Evolutionary conservation across 805 yeast genomes (phyloP).

Genomic region (Barnettozyma siamensis): DNA sequence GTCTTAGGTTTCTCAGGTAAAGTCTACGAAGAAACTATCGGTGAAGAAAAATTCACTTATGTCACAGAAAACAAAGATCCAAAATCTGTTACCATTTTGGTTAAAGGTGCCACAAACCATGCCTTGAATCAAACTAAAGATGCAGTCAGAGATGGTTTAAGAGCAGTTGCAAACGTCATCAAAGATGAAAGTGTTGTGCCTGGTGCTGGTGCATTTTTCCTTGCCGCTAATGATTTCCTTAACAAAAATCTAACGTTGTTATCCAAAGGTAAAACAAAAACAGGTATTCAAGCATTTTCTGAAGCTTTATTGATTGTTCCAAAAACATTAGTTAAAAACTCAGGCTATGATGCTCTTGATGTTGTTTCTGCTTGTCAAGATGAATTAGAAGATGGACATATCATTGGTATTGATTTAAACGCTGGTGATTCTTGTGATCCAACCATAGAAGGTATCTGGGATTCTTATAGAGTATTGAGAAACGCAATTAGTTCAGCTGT

Average conservation of each 20-base stretch:
- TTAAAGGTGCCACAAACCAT: slow-evolving; percentile 90
- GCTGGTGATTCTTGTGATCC: slow-evolving; percentile 97
- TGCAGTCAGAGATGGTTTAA: slow-evolving; percentile 94
- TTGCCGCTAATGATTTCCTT: slow-evolving; percentile 72
- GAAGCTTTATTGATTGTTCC: slow-evolving; percentile 90
- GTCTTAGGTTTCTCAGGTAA: slow-evolving; percentile 84
- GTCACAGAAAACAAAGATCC: slow-evolving; percentile 89
- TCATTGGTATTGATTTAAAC: slow-evolving; percentile 84
- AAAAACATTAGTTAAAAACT: slow-evolving; percentile 84
- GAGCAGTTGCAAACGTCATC: slow-evolving; percentile 89
- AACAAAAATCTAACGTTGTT: slow-evolving; percentile 45
- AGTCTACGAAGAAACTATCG: slow-evolving; percentile 88
- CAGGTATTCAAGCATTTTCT: slow-evolving; percentile 90
- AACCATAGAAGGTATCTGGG: slow-evolving; percentile 92
- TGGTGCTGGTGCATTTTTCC: slow-evolving; percentile 95
- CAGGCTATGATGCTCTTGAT: slow-evolving; percentile 91
- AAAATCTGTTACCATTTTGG: slow-evolving; percentile 83
- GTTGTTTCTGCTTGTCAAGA: slow-evolving; percentile 87
- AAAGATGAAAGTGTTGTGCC: slow-evolving; percentile 84
- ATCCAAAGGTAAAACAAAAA: slow-evolving; percentile 77
- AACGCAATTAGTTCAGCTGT: slow-evolving; percentile 90
- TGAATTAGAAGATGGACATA: slow-evolving; percentile 71
- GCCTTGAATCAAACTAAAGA: slow-evolving; percentile 89
- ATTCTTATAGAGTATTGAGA: slow-evolving; percentile 88
- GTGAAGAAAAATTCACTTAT: slow-evolving; percentile 96